Evolutionary conservation across 2,329 filamentous ascomycete genomes (phyloP).

Genomic region (Epichloe festucae): DNA sequence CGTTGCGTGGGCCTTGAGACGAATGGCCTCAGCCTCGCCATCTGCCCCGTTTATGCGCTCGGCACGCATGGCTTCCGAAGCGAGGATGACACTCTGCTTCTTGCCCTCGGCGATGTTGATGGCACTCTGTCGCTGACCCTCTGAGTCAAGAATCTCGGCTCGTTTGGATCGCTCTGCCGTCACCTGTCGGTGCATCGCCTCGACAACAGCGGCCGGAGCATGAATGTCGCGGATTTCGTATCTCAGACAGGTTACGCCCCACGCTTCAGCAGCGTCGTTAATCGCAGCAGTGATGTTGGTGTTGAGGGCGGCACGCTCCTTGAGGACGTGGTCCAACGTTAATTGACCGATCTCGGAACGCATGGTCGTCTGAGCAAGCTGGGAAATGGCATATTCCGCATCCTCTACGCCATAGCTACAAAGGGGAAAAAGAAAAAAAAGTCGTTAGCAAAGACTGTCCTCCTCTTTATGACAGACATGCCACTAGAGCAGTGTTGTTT

Average conservation of each 20-base stretch:
- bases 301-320: slow-evolving; percentile 92
- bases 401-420: slow-evolving; percentile 91
- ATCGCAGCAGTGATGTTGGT: slow-evolving; percentile 98
- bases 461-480: neutral
- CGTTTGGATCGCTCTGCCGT: slow-evolving; percentile 95
- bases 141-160: slow-evolving; percentile 92
- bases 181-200: slow-evolving; percentile 96
- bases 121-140: slow-evolving; percentile 90
- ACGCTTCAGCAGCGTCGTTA: slow-evolving; percentile 93
- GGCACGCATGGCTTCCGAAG: slow-evolving; percentile 77
- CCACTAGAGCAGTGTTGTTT: neutral
- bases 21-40: slow-evolving; percentile 89
- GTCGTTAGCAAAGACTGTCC: neutral
- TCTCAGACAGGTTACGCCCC: slow-evolving; percentile 89
- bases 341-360: slow-evolving; percentile 95
- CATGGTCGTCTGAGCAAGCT: slow-evolving; percentile 98
- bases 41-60: slow-evolving; percentile 88
- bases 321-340: slow-evolving; percentile 90
- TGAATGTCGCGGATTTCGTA: slow-evolving; percentile 99
- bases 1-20: slow-evolving; percentile 74
- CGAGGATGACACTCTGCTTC: slow-evolving; percentile 94
- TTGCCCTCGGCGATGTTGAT: slow-evolving; percentile 98
- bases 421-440: too few species aligned
- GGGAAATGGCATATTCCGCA: slow-evolving; percentile 95
- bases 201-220: slow-evolving; percentile 82